These are phyloP conservation scores for Hysterangium stoloniferum DNA, from an alignment of 768 basidiomycete genomes.

Conservation along the genomic window DNA sequence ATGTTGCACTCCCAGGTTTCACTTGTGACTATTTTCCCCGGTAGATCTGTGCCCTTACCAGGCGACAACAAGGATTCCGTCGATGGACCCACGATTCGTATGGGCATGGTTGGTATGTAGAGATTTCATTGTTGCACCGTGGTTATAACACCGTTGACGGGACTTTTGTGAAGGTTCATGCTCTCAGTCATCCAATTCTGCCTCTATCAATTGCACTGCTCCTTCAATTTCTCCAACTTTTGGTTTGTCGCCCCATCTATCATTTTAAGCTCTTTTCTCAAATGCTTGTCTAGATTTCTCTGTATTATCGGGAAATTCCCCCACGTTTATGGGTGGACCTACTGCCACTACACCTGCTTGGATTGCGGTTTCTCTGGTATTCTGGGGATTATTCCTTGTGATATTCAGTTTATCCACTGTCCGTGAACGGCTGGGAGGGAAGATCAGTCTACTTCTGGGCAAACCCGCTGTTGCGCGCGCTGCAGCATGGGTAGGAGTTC, in stretches of 20 bases:
- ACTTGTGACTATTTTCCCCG: conserved; percentile 54
- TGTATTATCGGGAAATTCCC: conserved; percentile 48
- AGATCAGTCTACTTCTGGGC: conserved; percentile 41
- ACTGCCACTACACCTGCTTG: conserved; percentile 53
- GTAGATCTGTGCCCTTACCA: conserved; percentile 33
- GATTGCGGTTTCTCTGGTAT: conserved; percentile 50
- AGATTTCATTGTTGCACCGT: neutral
- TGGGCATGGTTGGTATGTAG: conserved; percentile 53
- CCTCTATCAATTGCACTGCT: conserved; percentile 45
- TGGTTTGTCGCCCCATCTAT: conserved; percentile 33
- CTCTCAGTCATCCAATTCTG: conserved; percentile 40
- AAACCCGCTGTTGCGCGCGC: conserved; percentile 48
- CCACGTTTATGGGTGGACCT: conserved; percentile 52
- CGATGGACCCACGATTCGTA: conserved; percentile 62
- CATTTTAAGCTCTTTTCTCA: neutral
- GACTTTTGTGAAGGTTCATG: conserved; percentile 53
- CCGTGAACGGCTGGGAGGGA: conserved; percentile 52
- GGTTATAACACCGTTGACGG: neutral
- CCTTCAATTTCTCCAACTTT: conserved; percentile 52
- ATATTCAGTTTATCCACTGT: conserved; percentile 59
- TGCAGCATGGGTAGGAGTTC: conserved; percentile 68
- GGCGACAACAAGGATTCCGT: conserved; percentile 23
- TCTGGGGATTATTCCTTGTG: conserved; percentile 56
- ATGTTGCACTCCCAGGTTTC: conserved; percentile 56
- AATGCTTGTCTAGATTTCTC: conserved; percentile 45